phyloP scores from a whole-genome alignment of 1,139 yeast genomes.

The Nematodospora anomalae region DNA sequence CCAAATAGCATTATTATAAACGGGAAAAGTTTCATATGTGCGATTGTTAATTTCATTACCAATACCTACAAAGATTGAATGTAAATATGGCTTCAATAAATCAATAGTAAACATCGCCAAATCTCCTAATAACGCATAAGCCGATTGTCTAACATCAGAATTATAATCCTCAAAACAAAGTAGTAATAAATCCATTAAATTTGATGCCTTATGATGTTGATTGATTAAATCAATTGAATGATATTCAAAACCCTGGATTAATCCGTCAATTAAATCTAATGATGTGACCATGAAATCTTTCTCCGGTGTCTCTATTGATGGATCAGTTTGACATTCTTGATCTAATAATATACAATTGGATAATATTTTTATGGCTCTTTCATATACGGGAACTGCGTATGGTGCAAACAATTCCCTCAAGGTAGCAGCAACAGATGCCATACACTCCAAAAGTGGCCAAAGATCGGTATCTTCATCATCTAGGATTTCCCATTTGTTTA shows the following conservation, averaged over 20 bases:
- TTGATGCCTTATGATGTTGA: conserved; percentile 26
- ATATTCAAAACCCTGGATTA: conserved; percentile 81
- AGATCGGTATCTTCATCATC: conserved; percentile 77
- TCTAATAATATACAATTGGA: conserved; percentile 68
- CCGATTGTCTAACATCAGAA: conserved; percentile 88
- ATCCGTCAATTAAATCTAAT: conserved; percentile 85
- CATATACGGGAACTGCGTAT: conserved; percentile 86
- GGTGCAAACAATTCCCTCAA: conserved; percentile 84
- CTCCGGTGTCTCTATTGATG: conserved; percentile 75
- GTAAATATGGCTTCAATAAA: conserved; percentile 56
- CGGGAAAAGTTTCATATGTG: conserved; percentile 54
- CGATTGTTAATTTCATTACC: conserved; percentile 66
- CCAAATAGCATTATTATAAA: conserved; percentile 92
- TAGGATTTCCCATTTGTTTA: conserved; percentile 73
- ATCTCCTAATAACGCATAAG: conserved; percentile 90
- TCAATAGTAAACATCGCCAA: conserved; percentile 66
- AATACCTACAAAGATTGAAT: conserved; percentile 59
- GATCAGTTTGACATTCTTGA: conserved; percentile 64
- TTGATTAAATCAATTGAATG: conserved; percentile 61
- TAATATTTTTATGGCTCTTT: conserved; percentile 71
- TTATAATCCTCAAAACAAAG: conserved; percentile 74
- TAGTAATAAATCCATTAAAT: conserved; percentile 63
- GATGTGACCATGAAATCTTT: conserved; percentile 90
- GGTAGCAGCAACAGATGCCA: conserved; percentile 88
- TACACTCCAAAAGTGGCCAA: conserved; percentile 91